Base-by-base conservation (phyloP, 345 rosid genomes). In the Mangifera indica region DNA sequence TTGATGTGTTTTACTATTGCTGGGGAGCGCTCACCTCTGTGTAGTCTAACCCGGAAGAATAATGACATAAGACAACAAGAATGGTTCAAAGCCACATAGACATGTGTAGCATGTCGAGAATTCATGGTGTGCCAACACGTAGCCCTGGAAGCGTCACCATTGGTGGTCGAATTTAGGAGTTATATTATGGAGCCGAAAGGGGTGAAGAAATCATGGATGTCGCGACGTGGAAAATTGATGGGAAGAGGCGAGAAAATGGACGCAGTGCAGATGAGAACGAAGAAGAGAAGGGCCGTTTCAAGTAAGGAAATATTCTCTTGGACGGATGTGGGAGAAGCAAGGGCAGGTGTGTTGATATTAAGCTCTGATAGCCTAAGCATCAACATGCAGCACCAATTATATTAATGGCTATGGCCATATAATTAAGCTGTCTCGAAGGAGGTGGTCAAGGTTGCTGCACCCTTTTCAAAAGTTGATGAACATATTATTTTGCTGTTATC, bases 221-320 rank as follows among this genome's bases (percentile, higher is more conserved):
- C 67, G 26, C 59, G 26, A 60, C 25, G 62, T 77, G 76, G 60
- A 44, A 18, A 20, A 69, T 26, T 29, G 15, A 21, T 25, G 66
- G 62, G 25, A 25, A 26, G 14, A 24, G 78, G 73, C 65, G 81
- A 68, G 64, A 55, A 29, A 29, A 29, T 29, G n/a, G n/a, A n/a
- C n/a, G 32, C 32, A 29, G 32, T 29, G 32, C 32, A 29, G 32
- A 29, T 29, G 59, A 66, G 56, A 66, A 68, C 37, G n/a, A 20
- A 68, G 74, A 48, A 26, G 81, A 66, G 58, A 12, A 73, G 70
- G 9, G 63, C 79, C 75, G 83, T 81, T 84, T 79, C 76, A 75
- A 49, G 63, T 42, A 51, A 63, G 78, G 81, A 81, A 77, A 79
- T 84, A 79, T 79, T 77, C 83, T 40, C 54, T 24, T 66, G 66